Percentiles rank a stretch among this genome's conserved stretches.
Conservation (phyloP, 2,329 filamentous ascomycete genomes). For the Rutstroemia sp. region DNA sequence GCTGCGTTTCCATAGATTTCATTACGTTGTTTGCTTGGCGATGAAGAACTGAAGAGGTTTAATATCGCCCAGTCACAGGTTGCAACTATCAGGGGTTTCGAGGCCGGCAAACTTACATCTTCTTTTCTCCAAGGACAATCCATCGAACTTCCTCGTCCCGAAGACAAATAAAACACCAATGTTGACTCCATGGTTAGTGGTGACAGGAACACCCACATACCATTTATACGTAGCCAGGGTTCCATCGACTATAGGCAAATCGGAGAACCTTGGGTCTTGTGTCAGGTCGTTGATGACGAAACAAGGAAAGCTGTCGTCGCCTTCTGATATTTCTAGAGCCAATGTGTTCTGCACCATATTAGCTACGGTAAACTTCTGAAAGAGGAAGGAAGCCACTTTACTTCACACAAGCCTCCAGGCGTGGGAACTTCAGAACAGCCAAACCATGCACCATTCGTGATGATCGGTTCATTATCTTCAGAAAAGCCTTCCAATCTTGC, state of each 20-base stretch:
- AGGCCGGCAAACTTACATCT: conserved; percentile 1
- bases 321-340: background rate
- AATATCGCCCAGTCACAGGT: background rate
- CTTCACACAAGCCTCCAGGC: conserved; percentile 25
- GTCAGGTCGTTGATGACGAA: conserved; percentile 10
- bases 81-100: conserved; percentile 32
- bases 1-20: conserved; percentile 50
- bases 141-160: conserved; percentile 33
- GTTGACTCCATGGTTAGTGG: conserved; percentile 1
- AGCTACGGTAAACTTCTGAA: background rate
- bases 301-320: conserved; percentile 4
- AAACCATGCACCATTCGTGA: conserved; percentile 20
- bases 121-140: conserved; percentile 4
- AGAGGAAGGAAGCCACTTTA: conserved; percentile 2
- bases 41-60: conserved; percentile 41
- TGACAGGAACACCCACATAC: conserved; percentile 13
- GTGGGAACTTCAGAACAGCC: conserved; percentile 21
- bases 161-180: conserved; percentile 54
- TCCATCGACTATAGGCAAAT: conserved; percentile 10
- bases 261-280: conserved; percentile 8
- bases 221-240: conserved; percentile 9
- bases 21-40: conserved; percentile 39
- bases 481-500: conserved; percentile 9
- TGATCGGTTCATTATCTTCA: conserved; percentile 7
- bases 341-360: conserved; percentile 2